Conservation (phyloP, 2,329 filamentous ascomycete genomes). For the Hypoxylon sp. region DNA sequence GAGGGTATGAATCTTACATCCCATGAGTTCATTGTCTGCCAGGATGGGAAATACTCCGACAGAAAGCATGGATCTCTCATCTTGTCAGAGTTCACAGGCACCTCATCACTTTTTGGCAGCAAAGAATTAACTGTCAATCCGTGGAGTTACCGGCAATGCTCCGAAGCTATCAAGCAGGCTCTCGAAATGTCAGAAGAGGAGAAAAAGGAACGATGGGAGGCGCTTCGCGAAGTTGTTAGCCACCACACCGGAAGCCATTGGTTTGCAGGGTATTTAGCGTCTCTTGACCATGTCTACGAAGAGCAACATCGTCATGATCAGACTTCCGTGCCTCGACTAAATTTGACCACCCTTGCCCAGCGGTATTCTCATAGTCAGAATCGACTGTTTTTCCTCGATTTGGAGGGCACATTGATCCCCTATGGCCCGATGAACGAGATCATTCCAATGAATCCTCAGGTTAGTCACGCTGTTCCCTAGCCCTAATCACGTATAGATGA, state of each 20-base stretch:
- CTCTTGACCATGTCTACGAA: constrained; percentile 81
- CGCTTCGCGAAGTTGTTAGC: constrained; percentile 79
- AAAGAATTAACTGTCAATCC: constrained; percentile 90
- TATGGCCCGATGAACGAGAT: constrained; percentile 88
- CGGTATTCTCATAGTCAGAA: constrained; percentile 75
- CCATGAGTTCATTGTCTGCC: constrained; percentile 93
- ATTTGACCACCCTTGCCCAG: constrained; percentile 72
- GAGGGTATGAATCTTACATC: constrained; percentile 98
- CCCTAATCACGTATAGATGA: neutral
- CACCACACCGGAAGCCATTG: constrained; percentile 88
- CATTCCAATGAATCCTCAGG: constrained; percentile 83
- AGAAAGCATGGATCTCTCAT: constrained; percentile 92
- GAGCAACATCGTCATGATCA: constrained; percentile 89
- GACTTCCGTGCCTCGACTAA: constrained; percentile 87
- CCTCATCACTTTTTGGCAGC: constrained; percentile 84
- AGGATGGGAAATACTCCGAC: constrained; percentile 79
- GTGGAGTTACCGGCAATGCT: constrained; percentile 92
- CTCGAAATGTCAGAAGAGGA: constrained; percentile 84
- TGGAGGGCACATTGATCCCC: constrained; percentile 91
- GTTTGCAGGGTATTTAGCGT: constrained; percentile 80
- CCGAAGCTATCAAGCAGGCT: constrained; percentile 85
- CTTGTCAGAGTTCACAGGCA: constrained; percentile 94
- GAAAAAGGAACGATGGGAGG: constrained; percentile 79
- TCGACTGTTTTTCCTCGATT: constrained; percentile 90
- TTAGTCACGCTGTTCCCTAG: constrained; percentile 46